phyloP scores from a whole-genome alignment of 1,284 basidiomycete species.

The Melanopsichium pennsylvanicum region DNA sequence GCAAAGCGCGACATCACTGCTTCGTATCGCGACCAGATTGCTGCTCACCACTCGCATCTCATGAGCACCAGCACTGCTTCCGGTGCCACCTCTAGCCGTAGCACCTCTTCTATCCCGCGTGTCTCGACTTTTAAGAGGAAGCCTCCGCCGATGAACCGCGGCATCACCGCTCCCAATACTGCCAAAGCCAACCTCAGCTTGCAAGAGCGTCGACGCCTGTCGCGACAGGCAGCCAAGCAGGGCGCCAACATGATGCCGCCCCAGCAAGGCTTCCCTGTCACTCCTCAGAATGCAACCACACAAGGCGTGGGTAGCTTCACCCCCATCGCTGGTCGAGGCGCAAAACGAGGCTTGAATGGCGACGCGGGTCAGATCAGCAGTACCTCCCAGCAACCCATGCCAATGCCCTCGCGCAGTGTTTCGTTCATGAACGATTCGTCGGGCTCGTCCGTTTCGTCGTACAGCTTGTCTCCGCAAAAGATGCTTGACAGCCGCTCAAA shows the following conservation, averaged over 20 bases:
- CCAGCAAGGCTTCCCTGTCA: constrained; percentile 9
- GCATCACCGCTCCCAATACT: constrained; percentile 20
- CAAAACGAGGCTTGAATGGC: constrained; percentile 30
- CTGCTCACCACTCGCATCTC: constrained; percentile 49
- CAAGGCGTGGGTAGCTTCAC: constrained; percentile 1
- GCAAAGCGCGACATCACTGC: constrained; percentile 21
- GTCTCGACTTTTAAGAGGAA: constrained; percentile 36
- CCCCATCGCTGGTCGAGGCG: constrained; percentile 23
- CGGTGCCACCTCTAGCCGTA: constrained; percentile 14
- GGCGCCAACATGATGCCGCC: not conserved
- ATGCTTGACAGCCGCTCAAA: constrained; percentile 23
- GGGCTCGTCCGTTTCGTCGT: constrained; percentile 31
- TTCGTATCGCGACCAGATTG: constrained; percentile 45
- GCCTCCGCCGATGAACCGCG: constrained; percentile 21
- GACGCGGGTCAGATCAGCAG: constrained; percentile 24
- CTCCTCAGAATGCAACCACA: not conserved
- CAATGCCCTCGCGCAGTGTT: constrained; percentile 22
- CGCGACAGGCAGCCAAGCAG: constrained; percentile 42
- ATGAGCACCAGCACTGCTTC: constrained; percentile 26
- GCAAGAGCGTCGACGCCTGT: constrained; percentile 56
- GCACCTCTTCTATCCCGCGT: constrained; percentile 33
- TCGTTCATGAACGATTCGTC: constrained; percentile 41
- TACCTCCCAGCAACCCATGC: constrained; percentile 12
- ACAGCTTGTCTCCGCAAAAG: constrained; percentile 33
- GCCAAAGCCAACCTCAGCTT: constrained; percentile 40